Conservation (phyloP, 1,284 basidiomycete species). For the Schizophyllum commune region DNA sequence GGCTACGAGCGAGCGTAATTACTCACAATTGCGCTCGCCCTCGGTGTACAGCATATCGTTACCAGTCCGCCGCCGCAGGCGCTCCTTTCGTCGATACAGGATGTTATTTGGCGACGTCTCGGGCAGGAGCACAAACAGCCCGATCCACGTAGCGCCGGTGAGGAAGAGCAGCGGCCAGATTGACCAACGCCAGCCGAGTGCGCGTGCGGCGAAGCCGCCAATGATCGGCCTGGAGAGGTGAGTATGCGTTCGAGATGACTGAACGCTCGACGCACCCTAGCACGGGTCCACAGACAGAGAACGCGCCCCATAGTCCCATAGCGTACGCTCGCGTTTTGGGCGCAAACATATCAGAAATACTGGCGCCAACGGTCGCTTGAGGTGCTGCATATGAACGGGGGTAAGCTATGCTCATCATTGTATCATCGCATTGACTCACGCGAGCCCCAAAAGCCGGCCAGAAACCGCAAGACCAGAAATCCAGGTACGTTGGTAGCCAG, state of each 20-base stretch:
- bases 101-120: slow-evolving; percentile 34
- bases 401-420: too few relatives aligned
- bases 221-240: slow-evolving; percentile 37
- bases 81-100: slow-evolving; percentile 25
- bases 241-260: neutral
- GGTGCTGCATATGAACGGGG: neutral
- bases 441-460: slow-evolving; percentile 48
- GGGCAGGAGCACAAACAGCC: slow-evolving; percentile 19
- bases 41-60: slow-evolving; percentile 18
- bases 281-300: slow-evolving; percentile 44
- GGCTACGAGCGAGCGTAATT: slow-evolving; percentile 8
- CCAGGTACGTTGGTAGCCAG: slow-evolving; percentile 45
- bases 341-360: slow-evolving; percentile 17
- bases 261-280: neutral
- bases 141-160: slow-evolving; percentile 45
- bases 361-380: slow-evolving; percentile 10
- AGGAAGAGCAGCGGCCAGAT: slow-evolving; percentile 48
- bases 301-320: slow-evolving; percentile 47
- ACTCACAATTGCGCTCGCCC: slow-evolving; percentile 18
- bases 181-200: slow-evolving; percentile 26
- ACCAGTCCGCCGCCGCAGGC: slow-evolving; percentile 22
- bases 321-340: slow-evolving; percentile 42
- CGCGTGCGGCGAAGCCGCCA: slow-evolving; percentile 31
- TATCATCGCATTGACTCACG: slow-evolving; percentile 12
- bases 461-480: slow-evolving; percentile 56